Conservation (phyloP, 2,329 filamentous ascomycete species). For the Fusarium sp. region DNA sequence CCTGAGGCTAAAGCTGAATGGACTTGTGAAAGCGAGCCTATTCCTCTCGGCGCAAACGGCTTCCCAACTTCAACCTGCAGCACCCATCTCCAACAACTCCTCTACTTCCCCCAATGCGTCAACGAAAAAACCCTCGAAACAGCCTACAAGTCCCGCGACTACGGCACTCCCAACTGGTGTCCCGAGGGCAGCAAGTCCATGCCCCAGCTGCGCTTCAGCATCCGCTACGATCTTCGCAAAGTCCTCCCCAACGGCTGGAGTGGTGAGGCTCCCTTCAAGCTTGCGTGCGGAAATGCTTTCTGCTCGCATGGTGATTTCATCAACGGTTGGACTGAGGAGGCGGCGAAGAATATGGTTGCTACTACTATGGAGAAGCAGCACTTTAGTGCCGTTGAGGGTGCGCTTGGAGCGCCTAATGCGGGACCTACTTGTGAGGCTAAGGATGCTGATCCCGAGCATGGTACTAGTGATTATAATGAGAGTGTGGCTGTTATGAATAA, state of each 20-base stretch:
- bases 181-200: conserved; percentile 59
- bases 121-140: conserved; percentile 40
- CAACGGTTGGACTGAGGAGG: conserved; percentile 57
- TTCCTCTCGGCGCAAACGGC: conserved; percentile 35
- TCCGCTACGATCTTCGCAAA: conserved; percentile 60
- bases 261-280: conserved; percentile 58
- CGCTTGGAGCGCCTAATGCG: conserved; percentile 33
- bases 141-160: conserved; percentile 35
- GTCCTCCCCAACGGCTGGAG: conserved; percentile 59
- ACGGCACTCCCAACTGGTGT: conserved; percentile 51
- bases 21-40: conserved; percentile 51
- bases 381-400: conserved; percentile 50
- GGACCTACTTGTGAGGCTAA: conserved; percentile 46
- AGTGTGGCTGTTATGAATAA: conserved; percentile 40
- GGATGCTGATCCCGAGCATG: conserved; percentile 57
- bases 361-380: conserved; percentile 51
- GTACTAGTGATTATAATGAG: conserved; percentile 55
- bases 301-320: conserved; percentile 62
- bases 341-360: conserved; percentile 55
- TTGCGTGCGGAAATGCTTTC: conserved; percentile 57
- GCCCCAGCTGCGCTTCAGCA: conserved; percentile 61
- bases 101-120: conserved; percentile 44
- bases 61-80: conserved; percentile 35
- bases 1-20: conserved; percentile 49
- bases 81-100: conserved; percentile 39